Conservation (phyloP, 2,329 filamentous ascomycete species). For the Fusarium pseudonygamai region DNA sequence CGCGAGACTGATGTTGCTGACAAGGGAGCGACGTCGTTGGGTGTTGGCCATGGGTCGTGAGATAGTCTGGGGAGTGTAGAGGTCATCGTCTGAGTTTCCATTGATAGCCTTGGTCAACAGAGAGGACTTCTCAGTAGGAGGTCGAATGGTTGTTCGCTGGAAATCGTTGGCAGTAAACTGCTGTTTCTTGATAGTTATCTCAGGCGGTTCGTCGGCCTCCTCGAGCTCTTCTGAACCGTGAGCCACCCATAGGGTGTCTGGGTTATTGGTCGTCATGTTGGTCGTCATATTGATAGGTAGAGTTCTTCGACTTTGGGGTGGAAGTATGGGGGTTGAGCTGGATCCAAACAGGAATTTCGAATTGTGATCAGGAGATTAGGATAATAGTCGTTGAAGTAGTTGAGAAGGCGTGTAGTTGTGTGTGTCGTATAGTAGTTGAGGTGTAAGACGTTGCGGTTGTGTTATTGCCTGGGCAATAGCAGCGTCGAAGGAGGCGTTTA, state of each 20-base stretch:
- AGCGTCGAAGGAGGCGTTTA: conserved; percentile 28
- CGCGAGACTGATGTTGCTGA: conserved; percentile 81
- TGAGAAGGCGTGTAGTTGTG: conserved; percentile 2
- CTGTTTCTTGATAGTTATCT: conserved; percentile 54
- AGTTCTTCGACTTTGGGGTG: conserved; percentile 26
- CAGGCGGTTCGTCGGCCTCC: conserved; percentile 90
- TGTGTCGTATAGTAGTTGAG: conserved; percentile 35
- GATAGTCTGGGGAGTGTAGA: conserved; percentile 49
- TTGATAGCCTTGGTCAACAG: conserved; percentile 87
- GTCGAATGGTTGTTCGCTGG: conserved; percentile 58
- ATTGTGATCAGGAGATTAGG: conserved; percentile 8
- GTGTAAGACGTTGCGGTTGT: conserved; percentile 37
- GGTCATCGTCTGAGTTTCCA: conserved; percentile 69
- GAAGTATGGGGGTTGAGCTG: conserved; percentile 22
- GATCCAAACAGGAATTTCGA: conserved; percentile 15
- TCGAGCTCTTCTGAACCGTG: conserved; percentile 69
- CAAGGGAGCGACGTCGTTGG: conserved; percentile 70
- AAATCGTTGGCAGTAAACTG: conserved; percentile 50
- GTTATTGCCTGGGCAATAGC: conserved; percentile 5
- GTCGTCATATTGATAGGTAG: conserved; percentile 52
- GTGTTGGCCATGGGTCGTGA: conserved; percentile 44
- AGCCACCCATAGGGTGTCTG: conserved; percentile 48
- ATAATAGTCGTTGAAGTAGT: neutral
- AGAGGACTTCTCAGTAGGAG: conserved; percentile 72
- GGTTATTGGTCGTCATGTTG: conserved; percentile 45